phyloP scores from a whole-genome alignment of 2,329 filamentous ascomycete species.

The Cytospora piceae region DNA sequence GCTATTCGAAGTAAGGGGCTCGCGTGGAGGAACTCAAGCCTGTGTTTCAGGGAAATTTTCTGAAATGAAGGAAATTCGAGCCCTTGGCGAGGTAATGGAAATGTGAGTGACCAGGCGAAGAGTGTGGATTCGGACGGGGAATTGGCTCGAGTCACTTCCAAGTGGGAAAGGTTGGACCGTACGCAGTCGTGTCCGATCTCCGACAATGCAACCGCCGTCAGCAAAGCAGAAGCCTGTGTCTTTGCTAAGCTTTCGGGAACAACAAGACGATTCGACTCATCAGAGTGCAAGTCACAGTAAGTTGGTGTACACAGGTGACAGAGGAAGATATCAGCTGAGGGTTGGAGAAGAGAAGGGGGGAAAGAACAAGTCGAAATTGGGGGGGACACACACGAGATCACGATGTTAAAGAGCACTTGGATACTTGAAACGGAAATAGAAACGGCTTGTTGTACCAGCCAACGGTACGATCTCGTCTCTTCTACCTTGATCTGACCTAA shows the following conservation, averaged over 20 bases:
- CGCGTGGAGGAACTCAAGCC: not conserved
- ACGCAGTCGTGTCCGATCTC: not conserved
- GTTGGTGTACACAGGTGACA: not conserved
- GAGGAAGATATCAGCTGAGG: not conserved
- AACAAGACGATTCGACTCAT: not conserved
- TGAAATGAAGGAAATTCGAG: not conserved
- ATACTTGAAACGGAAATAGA: not conserved
- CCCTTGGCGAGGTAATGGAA: not conserved
- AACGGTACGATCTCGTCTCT: not conserved
- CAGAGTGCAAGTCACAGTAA: not conserved
- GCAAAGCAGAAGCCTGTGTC: not conserved
- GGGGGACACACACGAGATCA: not conserved
- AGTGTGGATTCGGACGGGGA: not conserved
- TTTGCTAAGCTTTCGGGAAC: not conserved
- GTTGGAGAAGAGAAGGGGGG: slow-evolving; percentile 60
- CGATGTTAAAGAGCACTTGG: not conserved
- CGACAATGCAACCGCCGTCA: not conserved
- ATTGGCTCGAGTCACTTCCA: not conserved
- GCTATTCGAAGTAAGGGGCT: not conserved
- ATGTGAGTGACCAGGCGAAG: not conserved
- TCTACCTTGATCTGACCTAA: not conserved
- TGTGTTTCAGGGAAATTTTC: not conserved
- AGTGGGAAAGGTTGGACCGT: not conserved
- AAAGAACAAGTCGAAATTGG: not conserved
- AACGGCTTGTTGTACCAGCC: not conserved